Percentiles rank a stretch among this genome's conserved stretches.
Evolutionary conservation across 371 early-diverging fungal species (phyloP).

Genomic region (Actinomortierella ambigua): DNA sequence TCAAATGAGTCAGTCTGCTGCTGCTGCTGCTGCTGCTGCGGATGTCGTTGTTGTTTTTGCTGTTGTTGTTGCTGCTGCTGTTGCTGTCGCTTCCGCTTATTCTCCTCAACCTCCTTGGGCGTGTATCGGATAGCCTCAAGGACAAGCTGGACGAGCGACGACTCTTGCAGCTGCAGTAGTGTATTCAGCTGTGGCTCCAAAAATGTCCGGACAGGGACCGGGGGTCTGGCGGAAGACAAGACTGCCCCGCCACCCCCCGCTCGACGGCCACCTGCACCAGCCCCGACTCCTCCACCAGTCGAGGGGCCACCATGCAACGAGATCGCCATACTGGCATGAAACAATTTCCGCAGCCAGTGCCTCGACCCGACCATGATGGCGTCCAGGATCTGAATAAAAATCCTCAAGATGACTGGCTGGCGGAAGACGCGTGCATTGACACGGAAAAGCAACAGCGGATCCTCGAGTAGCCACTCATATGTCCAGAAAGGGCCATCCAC

Average conservation of each 20-base stretch:
- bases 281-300: constrained; percentile 30
- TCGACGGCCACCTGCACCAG: constrained; percentile 50
- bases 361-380: constrained; percentile 28
- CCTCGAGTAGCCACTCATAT: constrained; percentile 51
- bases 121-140: constrained; percentile 49
- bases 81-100: neutral
- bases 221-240: constrained; percentile 7
- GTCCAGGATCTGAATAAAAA: constrained; percentile 56
- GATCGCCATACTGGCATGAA: neutral
- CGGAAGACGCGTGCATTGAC: constrained; percentile 57
- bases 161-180: constrained; percentile 58
- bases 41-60: neutral
- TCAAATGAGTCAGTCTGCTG: neutral
- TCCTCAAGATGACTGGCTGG: constrained; percentile 50
- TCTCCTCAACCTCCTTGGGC: constrained; percentile 1
- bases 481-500: constrained; percentile 21
- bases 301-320: neutral
- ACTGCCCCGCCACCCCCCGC: constrained; percentile 54
- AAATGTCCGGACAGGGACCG: constrained; percentile 23
- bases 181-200: constrained; percentile 57
- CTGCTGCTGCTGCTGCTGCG: neutral
- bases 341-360: constrained; percentile 26
- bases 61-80: constrained; percentile 2
- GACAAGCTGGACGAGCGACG: constrained; percentile 55
- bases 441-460: constrained; percentile 57